Base-by-base conservation (phyloP, 2,329 filamentous ascomycete genomes). In the Pestalotiopsis fici region DNA sequence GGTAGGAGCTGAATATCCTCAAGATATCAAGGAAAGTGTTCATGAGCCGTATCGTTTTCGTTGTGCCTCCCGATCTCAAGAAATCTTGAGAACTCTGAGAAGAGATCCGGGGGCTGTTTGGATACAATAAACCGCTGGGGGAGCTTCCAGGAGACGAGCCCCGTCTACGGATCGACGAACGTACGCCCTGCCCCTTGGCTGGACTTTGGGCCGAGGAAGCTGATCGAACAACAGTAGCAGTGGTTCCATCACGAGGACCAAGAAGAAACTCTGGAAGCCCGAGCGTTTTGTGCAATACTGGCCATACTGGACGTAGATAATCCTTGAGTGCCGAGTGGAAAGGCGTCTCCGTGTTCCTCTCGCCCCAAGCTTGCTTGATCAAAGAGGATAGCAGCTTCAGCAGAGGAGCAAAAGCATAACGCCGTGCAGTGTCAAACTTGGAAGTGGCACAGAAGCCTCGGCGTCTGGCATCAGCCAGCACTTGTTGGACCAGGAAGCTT, bases 1-100 rank as follows among this genome's bases (percentile, higher is more conserved):
- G 96, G 76, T 95, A 90, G 23, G 90, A 86, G 0, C 93, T 92
- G 66, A 98, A 90, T 55, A 97, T 88, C 64, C 93, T 88, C 63
- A 98, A 79, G 11, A 97, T 91, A 72, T 98, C 95, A 59, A 97
- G 82, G 73, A 97, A 95, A 1, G 93, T 95, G 75, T 94, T 95
- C 85, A 95, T 93, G 66, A 97, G 86, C 13, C 93, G 90, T 71
- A 93, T 91, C 1, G 85, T 87, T 75, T 90, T 90, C 12, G 86
- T 89, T 4, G 88, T 85, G 1, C 83, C 79, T 37, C 88, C 88
- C 2, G 84, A 81, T 37, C 88, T 85, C 27, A 91, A 78, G 66
- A 89, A 90, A 31, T 91, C 88, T 64, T 89, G 87, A 0, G 88
- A 86, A 57, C 80, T 85, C 67, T 87, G 85, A 1, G 83, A 79